Evolutionary conservation across 768 basidiomycete genomes (phyloP).

Genomic region (Flagelloscypha sp.): DNA sequence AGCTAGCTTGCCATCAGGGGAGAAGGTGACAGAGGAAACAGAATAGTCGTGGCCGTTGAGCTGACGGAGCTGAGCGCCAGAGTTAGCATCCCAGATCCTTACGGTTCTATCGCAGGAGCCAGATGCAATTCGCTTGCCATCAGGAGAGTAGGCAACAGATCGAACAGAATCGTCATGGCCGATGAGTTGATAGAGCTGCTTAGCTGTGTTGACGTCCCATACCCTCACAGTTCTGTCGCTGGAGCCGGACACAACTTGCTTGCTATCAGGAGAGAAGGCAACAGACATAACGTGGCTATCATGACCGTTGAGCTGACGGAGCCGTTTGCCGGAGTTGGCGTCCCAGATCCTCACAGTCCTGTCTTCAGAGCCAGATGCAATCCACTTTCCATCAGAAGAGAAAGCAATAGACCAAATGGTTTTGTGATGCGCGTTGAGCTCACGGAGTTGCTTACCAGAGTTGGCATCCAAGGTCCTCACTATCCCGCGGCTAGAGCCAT

Average conservation of each 20-base stretch:
- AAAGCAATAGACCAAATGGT: background rate
- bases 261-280: constrained; percentile 13
- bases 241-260: constrained; percentile 13
- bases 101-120: constrained; percentile 12
- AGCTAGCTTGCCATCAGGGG: constrained; percentile 13
- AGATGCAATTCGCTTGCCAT: constrained; percentile 14
- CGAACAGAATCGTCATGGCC: constrained; percentile 6
- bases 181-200: background rate
- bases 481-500: constrained; percentile 12
- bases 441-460: constrained; percentile 1
- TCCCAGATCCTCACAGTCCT: constrained; percentile 10
- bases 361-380: constrained; percentile 9
- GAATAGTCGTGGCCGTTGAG: constrained; percentile 6
- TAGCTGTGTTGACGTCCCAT: constrained; percentile 9
- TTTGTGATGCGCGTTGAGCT: constrained; percentile 3
- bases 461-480: constrained; percentile 14
- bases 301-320: constrained; percentile 7
- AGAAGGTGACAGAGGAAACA: constrained; percentile 11
- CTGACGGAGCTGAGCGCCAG: background rate
- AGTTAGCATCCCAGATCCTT: constrained; percentile 11
- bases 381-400: constrained; percentile 9
- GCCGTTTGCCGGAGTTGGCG: constrained; percentile 6
- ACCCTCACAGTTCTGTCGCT: constrained; percentile 10
- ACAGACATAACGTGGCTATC: constrained; percentile 8
- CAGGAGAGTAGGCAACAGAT: constrained; percentile 13